These are phyloP conservation scores for Termitomyces sp. DNA, from an alignment of 768 basidiomycete species.

Conservation along the genomic window DNA sequence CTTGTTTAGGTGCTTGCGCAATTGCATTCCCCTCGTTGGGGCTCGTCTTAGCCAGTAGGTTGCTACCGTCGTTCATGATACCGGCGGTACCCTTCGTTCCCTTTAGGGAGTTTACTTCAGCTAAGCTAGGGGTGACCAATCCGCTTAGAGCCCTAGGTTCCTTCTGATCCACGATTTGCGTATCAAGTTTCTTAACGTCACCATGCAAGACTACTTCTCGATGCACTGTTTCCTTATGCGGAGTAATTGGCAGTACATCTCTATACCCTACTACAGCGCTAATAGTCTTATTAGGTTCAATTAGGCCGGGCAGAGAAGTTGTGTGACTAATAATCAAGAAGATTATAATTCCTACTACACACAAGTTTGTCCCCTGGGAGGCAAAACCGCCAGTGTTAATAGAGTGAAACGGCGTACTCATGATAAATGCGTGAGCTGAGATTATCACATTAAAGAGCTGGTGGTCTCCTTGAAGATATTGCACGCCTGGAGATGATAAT, in stretches of 20 bases:
- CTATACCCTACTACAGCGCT: not conserved
- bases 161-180: not conserved
- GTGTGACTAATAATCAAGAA: not conserved
- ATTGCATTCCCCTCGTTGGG: not conserved
- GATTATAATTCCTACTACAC: not conserved
- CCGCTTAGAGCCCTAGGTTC: not conserved
- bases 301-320: not conserved
- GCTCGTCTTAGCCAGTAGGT: not conserved
- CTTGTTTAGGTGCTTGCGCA: slow-evolving; percentile 1
- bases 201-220: not conserved
- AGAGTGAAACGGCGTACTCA: not conserved
- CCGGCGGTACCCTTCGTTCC: not conserved
- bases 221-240: not conserved
- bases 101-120: not conserved
- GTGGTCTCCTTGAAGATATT: slow-evolving; percentile 6
- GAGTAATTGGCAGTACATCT: not conserved
- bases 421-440: slow-evolving; percentile 3
- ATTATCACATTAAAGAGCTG: slow-evolving; percentile 4
- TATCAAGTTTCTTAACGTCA: not conserved
- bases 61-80: not conserved
- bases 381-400: not conserved
- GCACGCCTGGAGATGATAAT: slow-evolving; percentile 4
- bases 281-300: not conserved
- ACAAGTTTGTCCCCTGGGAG: not conserved
- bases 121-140: not conserved